phyloP scores from a whole-genome alignment of 495 filamentous ascomycete species.

The Pseudevernia furfuracea region DNA sequence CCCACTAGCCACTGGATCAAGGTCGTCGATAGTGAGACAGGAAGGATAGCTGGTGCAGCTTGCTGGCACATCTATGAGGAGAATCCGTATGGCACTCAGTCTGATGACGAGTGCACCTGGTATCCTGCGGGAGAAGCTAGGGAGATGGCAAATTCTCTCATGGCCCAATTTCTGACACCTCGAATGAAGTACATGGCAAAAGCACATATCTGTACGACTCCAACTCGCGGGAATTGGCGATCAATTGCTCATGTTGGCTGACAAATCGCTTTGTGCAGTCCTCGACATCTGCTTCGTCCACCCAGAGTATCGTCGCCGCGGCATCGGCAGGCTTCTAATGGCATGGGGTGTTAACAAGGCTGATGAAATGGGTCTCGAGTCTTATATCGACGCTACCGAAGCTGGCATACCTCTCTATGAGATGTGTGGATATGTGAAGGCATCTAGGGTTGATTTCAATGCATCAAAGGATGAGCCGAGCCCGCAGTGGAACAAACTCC shows the following conservation, averaged over 20 bases:
- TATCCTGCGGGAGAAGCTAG: constrained; percentile 27
- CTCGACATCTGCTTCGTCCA: constrained; percentile 30
- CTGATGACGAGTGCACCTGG: constrained; percentile 26
- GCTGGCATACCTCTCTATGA: constrained; percentile 34
- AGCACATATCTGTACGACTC: constrained; percentile 26
- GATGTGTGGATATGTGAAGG: constrained; percentile 28
- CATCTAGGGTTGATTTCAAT: constrained; percentile 9
- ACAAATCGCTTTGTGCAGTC: constrained; percentile 21
- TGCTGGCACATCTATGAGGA: constrained; percentile 29
- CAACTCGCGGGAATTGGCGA: background rate
- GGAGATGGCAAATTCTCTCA: constrained; percentile 20
- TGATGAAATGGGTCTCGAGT: constrained; percentile 33
- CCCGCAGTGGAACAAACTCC: background rate
- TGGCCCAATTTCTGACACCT: constrained; percentile 19
- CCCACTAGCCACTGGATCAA: constrained; percentile 27
- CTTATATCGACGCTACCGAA: constrained; percentile 37
- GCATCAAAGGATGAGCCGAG: background rate
- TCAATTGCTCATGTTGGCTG: background rate
- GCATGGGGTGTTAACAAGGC: constrained; percentile 39
- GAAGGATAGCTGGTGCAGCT: constrained; percentile 28
- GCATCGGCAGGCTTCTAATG: constrained; percentile 33
- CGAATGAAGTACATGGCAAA: constrained; percentile 21
- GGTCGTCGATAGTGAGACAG: constrained; percentile 27
- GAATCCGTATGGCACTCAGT: constrained; percentile 26
- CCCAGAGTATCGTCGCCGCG: constrained; percentile 32